Evolutionary conservation across 2,329 filamentous ascomycete genomes (phyloP), one percentile per base, ranked within the genome.

Genomic region (Thielaviopsis punctulata): DNA sequence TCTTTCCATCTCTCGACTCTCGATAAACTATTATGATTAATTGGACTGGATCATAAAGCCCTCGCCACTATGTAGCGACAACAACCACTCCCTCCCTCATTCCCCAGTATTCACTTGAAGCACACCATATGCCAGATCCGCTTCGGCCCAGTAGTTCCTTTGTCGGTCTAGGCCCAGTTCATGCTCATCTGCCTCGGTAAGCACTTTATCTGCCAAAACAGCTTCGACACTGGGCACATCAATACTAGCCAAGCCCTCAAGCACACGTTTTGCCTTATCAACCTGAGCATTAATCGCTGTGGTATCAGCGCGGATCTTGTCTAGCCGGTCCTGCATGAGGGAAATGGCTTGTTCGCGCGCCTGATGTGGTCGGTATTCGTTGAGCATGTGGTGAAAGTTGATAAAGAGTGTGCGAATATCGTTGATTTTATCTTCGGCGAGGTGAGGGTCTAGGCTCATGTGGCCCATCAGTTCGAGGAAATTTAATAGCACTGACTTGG

Each of bases 361-460:
- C 68, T 96, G 90, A 63, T 95, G 89, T 9, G 89, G 89, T 27
- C 90, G 77, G 67, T 95, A 96, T 65, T 94, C 82, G 65, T 98
- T 98, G 58, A 96, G 79, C 51, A 95, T 75, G 61, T 93, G 86
- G 66, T 95, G 88, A 61, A 93, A 84, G 64, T 96, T 96, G 64
- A 90, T 81, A 57, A 94, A 82, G 24, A 96, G 69, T 15, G 82
- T 88, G 60, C 84, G 76, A 27, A 98, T 67, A 64, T 96, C 84
- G 45, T 79, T 72, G 45, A 90, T 73, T 63, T 94, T 94, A 43
- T 79, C 73, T 23, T 76, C 71, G 49, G 80, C 83, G 63, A 69
- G 69, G 44, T 74, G 71, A 0, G 86, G 84, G 45, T 82, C 74
- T n/a, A 77, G 66, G 9, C 77, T 74, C 53, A 93, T 70, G 13